Evolutionary conservation across 345 rosid species (phyloP).

Genomic region (Eucalyptus pauciflora): DNA sequence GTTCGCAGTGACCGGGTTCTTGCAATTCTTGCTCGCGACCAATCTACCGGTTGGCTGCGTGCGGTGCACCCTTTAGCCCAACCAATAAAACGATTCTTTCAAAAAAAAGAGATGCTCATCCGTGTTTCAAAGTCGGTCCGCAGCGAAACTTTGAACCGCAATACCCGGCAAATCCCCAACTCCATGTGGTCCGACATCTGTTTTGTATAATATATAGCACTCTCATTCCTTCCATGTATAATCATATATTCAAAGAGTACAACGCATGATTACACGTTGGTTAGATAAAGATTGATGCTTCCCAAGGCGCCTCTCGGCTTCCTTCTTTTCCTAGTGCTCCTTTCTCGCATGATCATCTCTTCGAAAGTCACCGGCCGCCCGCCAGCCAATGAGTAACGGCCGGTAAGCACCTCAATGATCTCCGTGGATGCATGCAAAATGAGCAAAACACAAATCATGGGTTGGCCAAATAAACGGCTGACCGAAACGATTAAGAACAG

Average conservation of each 20-base stretch:
- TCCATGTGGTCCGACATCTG: too few species aligned
- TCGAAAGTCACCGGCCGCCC: background rate
- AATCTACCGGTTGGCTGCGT: too few species aligned
- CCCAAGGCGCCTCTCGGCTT: background rate
- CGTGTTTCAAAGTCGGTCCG: too few species aligned
- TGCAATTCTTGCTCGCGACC: too few species aligned
- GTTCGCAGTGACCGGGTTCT: too few species aligned
- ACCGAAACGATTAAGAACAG: background rate
- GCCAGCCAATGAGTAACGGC: background rate
- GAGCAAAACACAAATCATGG: background rate
- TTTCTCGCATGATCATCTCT: background rate
- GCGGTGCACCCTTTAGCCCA: too few species aligned
- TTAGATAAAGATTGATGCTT: background rate
- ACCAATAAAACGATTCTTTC: too few species aligned
- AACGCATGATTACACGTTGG: background rate
- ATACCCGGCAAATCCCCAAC: too few species aligned
- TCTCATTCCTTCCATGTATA: background rate
- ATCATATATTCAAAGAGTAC: background rate
- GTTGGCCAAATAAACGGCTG: background rate
- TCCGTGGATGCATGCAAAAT: background rate
- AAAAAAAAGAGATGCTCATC: too few species aligned
- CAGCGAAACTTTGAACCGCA: too few species aligned
- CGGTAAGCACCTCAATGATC: background rate
- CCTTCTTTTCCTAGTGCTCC: background rate
- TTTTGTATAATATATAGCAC: too few species aligned